Percentiles rank a stretch among this genome's conserved stretches.
These are phyloP conservation scores for Zoysia pacifica DNA, from an alignment of 176 grass and related monocot genomes.

Conservation along the genomic window DNA sequence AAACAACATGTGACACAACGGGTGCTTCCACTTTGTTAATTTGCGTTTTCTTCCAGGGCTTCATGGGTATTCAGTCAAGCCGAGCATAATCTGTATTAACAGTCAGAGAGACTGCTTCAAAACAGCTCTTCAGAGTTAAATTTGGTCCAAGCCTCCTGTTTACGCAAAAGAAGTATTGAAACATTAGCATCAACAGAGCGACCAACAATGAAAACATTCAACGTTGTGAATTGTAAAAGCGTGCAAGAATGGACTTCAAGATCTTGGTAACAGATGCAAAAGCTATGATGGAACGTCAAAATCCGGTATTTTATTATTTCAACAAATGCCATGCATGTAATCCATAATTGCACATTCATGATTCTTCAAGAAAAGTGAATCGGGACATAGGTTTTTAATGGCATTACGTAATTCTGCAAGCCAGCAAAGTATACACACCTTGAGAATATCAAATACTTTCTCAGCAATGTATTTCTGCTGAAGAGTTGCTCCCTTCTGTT, in stretches of 20 bases:
- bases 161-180: constrained; percentile 1
- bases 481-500: constrained; percentile 73
- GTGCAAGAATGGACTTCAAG: neutral
- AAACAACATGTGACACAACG: neutral
- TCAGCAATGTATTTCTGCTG: constrained; percentile 74
- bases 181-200: neutral
- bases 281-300: neutral
- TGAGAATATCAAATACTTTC: constrained; percentile 83
- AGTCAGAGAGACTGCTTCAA: constrained; percentile 36
- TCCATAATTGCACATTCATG: neutral
- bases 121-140: constrained; percentile 74
- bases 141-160: constrained; percentile 73
- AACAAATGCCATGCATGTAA: neutral
- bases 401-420: neutral
- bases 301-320: neutral
- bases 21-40: constrained; percentile 1
- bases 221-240: neutral
- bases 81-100: constrained; percentile 10
- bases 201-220: neutral
- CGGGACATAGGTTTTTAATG: neutral
- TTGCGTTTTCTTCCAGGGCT: constrained; percentile 13
- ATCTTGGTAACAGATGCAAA: neutral
- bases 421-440: constrained; percentile 49
- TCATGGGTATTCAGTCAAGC: constrained; percentile 32
- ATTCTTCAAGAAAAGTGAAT: constrained; percentile 6